Evolutionary conservation across 2,329 filamentous ascomycete genomes (phyloP).

Genomic region (Dactylella cylindrospora): DNA sequence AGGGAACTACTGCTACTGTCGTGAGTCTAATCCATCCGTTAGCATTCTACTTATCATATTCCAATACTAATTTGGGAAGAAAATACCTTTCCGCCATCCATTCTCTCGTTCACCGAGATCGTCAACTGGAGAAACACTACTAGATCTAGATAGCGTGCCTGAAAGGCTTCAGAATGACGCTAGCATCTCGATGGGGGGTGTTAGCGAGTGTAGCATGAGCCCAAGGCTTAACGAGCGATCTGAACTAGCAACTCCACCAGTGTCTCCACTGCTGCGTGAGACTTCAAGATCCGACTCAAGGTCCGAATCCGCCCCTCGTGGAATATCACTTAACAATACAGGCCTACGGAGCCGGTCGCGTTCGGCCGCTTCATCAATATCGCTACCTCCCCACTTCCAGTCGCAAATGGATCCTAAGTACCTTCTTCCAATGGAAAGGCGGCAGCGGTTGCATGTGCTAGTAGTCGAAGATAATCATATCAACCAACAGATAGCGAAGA

Average conservation of each 20-base stretch:
- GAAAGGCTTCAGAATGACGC: constrained; percentile 61
- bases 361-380: constrained; percentile 29
- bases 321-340: constrained; percentile 13
- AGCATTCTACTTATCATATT: background rate
- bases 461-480: constrained; percentile 80
- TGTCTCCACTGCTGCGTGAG: constrained; percentile 46
- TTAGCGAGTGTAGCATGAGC: constrained; percentile 28
- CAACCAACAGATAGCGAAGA: constrained; percentile 74
- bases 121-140: constrained; percentile 10
- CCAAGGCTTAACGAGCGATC: constrained; percentile 45
- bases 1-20: constrained; percentile 29
- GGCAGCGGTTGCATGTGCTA: constrained; percentile 67
- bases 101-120: constrained; percentile 17
- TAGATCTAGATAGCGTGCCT: constrained; percentile 59
- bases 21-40: constrained; percentile 9
- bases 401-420: constrained; percentile 18
- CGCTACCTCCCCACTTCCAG: constrained; percentile 22
- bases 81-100: constrained; percentile 34
- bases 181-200: constrained; percentile 28
- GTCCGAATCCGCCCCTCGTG: constrained; percentile 6
- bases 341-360: constrained; percentile 25
- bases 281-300: constrained; percentile 22
- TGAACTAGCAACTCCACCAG: constrained; percentile 56
- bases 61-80: constrained; percentile 9
- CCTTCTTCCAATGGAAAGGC: constrained; percentile 54